Percentiles rank a stretch among this genome's conserved stretches.
Conservation (phyloP, 805 yeast genomes). For the Cyberlindnera galapagoensis region DNA sequence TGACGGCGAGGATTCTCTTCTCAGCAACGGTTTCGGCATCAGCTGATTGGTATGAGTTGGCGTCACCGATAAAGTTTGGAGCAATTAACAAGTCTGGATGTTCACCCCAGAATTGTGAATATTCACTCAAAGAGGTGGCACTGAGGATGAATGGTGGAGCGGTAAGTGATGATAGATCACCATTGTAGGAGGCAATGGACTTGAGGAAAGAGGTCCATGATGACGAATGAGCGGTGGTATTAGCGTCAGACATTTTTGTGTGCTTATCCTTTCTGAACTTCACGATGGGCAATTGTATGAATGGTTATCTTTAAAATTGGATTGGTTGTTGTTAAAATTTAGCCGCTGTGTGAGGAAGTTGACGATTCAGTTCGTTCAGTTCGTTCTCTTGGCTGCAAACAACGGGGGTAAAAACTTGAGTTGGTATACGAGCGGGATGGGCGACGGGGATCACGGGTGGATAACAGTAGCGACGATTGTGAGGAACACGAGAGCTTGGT, state of each 20-base stretch:
- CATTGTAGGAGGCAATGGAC: slow-evolving; percentile 87
- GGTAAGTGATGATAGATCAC: slow-evolving; percentile 87
- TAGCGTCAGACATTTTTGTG: slow-evolving; percentile 16
- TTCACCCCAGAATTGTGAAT: slow-evolving; percentile 94
- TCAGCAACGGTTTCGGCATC: slow-evolving; percentile 42
- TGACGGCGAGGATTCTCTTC: slow-evolving; percentile 72
- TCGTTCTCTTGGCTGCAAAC: no score
- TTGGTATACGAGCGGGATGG: no score
- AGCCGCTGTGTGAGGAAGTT: no score
- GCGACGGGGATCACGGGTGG: no score
- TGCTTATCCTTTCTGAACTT: slow-evolving; percentile 15
- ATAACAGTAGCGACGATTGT: no score
- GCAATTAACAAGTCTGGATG: slow-evolving; percentile 78
- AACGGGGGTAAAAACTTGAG: no score
- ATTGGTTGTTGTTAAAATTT: no score
- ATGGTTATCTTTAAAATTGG: not conserved
- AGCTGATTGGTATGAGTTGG: slow-evolving; percentile 10
- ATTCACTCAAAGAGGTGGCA: slow-evolving; percentile 83
- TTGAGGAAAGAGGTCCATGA: slow-evolving; percentile 93
- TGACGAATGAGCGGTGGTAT: slow-evolving; percentile 28
- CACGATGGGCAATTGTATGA: slow-evolving; percentile 15
- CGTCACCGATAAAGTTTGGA: slow-evolving; percentile 47
- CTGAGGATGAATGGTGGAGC: slow-evolving; percentile 97
- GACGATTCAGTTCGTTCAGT: no score
- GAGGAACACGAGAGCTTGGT: no score